Conservation (phyloP, 2,329 filamentous ascomycete species). For the Aspergillus pseudonomiae region DNA sequence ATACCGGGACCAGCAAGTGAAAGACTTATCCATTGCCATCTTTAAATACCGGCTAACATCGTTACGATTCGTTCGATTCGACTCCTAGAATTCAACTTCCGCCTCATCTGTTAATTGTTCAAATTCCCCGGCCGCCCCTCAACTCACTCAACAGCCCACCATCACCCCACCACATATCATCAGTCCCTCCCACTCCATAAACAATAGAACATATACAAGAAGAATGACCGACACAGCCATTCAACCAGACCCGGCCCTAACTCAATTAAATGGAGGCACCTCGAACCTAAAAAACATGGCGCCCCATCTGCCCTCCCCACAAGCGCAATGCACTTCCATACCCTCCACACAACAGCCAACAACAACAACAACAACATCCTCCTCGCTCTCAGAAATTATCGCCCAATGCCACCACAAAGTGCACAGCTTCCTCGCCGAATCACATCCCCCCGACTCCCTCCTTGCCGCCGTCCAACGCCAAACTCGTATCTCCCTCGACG, state of each 20-base stretch:
- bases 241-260: not conserved
- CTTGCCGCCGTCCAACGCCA: conserved; percentile 72
- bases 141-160: not conserved
- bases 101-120: not conserved
- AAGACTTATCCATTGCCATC: not conserved
- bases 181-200: not conserved
- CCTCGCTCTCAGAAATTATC: conserved; percentile 62
- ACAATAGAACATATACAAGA: not conserved
- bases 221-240: not conserved
- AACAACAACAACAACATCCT: not conserved
- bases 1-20: not conserved
- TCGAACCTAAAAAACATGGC: not conserved
- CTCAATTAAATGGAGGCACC: conserved; percentile 10
- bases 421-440: conserved; percentile 65
- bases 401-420: conserved; percentile 64
- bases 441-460: conserved; percentile 56
- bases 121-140: not conserved
- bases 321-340: not conserved
- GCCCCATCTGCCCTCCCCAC: not conserved
- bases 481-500: conserved; percentile 69
- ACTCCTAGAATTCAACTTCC: not conserved
- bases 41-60: not conserved
- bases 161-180: not conserved
- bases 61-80: not conserved
- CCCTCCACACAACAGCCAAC: not conserved